Conservation (phyloP, 768 basidiomycete species). For the Trametes cinnabarina region DNA sequence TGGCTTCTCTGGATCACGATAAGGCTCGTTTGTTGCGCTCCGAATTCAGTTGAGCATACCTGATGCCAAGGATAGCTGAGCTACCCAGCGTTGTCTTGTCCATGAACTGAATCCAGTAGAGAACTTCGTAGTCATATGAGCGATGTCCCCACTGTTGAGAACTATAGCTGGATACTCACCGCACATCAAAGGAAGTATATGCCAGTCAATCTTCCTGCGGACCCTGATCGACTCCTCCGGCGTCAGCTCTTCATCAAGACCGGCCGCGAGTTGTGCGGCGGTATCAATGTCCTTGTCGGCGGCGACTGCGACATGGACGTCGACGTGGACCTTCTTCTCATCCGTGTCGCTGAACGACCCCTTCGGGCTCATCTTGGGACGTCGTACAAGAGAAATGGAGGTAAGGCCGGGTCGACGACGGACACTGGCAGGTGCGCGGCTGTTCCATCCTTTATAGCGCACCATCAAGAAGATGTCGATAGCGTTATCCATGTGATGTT, state of each 20-base stretch:
- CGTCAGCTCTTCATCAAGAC: slow-evolving; percentile 43
- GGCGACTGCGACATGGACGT: slow-evolving; percentile 38
- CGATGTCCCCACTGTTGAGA: background rate
- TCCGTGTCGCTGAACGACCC: slow-evolving; percentile 23
- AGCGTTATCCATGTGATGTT: slow-evolving; percentile 15
- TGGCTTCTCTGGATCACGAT: slow-evolving; percentile 43
- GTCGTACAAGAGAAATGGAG: background rate
- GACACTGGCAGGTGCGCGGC: background rate
- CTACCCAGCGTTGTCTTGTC: slow-evolving; percentile 72
- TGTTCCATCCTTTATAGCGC: background rate
- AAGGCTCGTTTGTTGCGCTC: background rate
- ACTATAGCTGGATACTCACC: slow-evolving; percentile 41
- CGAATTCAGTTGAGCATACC: slow-evolving; percentile 35
- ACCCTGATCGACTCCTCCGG: slow-evolving; percentile 51
- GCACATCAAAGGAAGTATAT: slow-evolving; percentile 71
- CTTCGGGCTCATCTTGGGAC: slow-evolving; percentile 19
- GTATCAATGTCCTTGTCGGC: slow-evolving; percentile 56
- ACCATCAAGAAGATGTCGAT: slow-evolving; percentile 9
- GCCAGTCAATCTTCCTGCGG: slow-evolving; percentile 62
- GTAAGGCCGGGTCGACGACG: background rate
- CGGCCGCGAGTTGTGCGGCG: slow-evolving; percentile 55
- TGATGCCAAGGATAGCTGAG: slow-evolving; percentile 68
- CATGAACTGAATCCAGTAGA: slow-evolving; percentile 70
- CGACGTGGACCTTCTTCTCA: slow-evolving; percentile 31
- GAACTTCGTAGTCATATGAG: slow-evolving; percentile 4